Percentiles rank a stretch among this genome's conserved stretches.
Evolutionary conservation across 176 grass and related monocot species (phyloP).

Genomic region (Olyra latifolia): DNA sequence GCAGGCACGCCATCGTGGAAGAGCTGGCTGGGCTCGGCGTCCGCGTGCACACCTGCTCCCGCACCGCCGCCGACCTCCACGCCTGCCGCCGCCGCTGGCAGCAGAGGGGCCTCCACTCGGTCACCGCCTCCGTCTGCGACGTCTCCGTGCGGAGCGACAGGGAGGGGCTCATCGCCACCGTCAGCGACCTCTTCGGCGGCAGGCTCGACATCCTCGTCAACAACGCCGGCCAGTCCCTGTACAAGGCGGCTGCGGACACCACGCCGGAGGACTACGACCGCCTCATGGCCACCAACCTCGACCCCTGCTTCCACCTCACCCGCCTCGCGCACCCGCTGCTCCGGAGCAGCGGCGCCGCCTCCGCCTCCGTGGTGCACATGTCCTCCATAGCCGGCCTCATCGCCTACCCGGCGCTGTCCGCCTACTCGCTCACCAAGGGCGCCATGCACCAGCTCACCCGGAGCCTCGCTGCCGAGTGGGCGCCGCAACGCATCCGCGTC

Average conservation of each 20-base stretch:
- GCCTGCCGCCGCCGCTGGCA: slow-evolving; percentile 37
- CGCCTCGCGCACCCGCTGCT: slow-evolving; percentile 53
- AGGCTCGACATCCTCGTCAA: slow-evolving; percentile 56
- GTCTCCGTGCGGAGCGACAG: slow-evolving; percentile 35
- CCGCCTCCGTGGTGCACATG: slow-evolving; percentile 31
- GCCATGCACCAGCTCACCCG: slow-evolving; percentile 32
- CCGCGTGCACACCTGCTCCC: slow-evolving; percentile 44
- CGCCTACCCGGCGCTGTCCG: slow-evolving; percentile 35
- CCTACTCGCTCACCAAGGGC: slow-evolving; percentile 43
- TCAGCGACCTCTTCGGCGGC: slow-evolving; percentile 27
- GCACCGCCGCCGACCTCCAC: slow-evolving; percentile 34
- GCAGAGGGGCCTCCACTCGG: neutral
- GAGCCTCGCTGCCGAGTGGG: slow-evolving; percentile 43
- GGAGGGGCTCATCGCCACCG: slow-evolving; percentile 27
- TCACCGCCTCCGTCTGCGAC: slow-evolving; percentile 47
- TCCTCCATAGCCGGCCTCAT: slow-evolving; percentile 34
- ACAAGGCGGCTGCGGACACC: slow-evolving; percentile 12
- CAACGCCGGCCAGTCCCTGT: slow-evolving; percentile 29
- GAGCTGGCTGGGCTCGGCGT: slow-evolving; percentile 42
- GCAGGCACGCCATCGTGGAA: slow-evolving; percentile 46
- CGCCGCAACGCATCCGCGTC: slow-evolving; percentile 30
- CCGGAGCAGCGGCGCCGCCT: neutral
- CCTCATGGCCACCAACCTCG: slow-evolving; percentile 46
- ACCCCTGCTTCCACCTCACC: slow-evolving; percentile 45
- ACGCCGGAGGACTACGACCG: slow-evolving; percentile 16